Evolutionary conservation across 805 yeast genomes (phyloP).

Genomic region (Candida multigemmis): DNA sequence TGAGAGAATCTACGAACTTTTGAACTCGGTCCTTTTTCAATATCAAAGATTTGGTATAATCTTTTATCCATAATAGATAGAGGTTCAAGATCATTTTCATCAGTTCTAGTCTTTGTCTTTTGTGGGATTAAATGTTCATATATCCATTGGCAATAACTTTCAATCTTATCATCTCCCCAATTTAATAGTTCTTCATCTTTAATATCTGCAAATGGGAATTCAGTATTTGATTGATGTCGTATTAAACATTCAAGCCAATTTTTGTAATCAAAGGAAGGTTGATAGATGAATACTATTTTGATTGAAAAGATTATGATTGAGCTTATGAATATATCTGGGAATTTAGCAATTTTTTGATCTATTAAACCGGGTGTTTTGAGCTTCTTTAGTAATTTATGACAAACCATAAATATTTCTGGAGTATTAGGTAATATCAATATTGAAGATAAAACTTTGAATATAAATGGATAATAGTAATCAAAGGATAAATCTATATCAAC

Average conservation of each 20-base stretch:
- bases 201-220: conserved; percentile 1
- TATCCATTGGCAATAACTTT: conserved; percentile 44
- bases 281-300: conserved; percentile 19
- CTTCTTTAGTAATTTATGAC: conserved; percentile 10
- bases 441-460: conserved; percentile 33
- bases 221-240: conserved; percentile 3
- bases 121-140: conserved; percentile 20
- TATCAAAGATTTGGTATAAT: conserved; percentile 21
- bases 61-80: conserved; percentile 19
- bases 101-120: conserved; percentile 6
- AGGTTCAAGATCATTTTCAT: conserved; percentile 7
- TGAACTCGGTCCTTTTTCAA: too few species aligned
- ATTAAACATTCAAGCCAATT: conserved; percentile 8
- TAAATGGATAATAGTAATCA: conserved; percentile 22
- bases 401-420: conserved; percentile 34
- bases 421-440: conserved; percentile 39
- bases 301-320: conserved; percentile 21
- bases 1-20: too few species aligned
- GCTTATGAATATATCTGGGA: conserved; percentile 30
- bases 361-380: not conserved
- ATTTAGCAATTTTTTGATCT: conserved; percentile 2
- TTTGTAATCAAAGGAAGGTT: conserved; percentile 7
- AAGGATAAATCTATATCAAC: conserved; percentile 3
- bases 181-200: conserved; percentile 1
- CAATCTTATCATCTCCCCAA: conserved; percentile 41